Conservation (phyloP, 441 rosid genomes). For the Euphorbia schlechtendalii region DNA sequence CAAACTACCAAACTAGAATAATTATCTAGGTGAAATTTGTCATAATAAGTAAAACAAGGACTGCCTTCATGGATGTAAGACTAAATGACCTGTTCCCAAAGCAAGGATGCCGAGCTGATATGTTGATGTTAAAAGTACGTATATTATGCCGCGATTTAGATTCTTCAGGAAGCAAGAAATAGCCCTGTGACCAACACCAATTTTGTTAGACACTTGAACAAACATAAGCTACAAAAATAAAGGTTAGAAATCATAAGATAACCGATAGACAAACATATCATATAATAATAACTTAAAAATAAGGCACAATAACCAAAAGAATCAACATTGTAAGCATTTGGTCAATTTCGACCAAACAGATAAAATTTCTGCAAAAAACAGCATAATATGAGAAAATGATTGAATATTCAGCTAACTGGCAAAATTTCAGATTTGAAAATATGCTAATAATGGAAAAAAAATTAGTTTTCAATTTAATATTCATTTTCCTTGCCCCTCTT, state of each 20-base stretch:
- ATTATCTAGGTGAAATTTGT: slow-evolving; percentile 1
- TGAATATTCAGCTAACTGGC: not conserved
- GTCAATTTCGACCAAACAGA: not conserved
- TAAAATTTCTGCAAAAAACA: too few species aligned
- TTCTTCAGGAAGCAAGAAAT: slow-evolving; percentile 83
- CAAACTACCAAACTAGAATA: not conserved
- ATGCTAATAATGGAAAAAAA: not conserved
- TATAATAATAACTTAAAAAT: not conserved
- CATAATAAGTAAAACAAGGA: slow-evolving; percentile 10
- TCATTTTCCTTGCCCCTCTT: not conserved
- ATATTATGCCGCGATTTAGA: slow-evolving; percentile 78
- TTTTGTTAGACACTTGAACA: too few species aligned
- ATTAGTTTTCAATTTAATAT: not conserved
- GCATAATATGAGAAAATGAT: not conserved
- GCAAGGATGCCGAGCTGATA: slow-evolving; percentile 90
- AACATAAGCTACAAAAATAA: not conserved
- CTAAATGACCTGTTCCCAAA: slow-evolving; percentile 86
- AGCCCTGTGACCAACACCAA: slow-evolving; percentile 72
- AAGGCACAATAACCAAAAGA: not conserved
- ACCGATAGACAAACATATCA: slow-evolving; percentile 9
- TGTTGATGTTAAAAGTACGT: slow-evolving; percentile 69
- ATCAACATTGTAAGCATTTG: not conserved
- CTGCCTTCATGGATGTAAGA: slow-evolving; percentile 1
- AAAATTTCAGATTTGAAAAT: not conserved
- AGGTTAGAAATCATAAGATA: not conserved